Evolutionary conservation across 2,329 filamentous ascomycete species (phyloP).

Genomic region (Fusarium nematophilum): DNA sequence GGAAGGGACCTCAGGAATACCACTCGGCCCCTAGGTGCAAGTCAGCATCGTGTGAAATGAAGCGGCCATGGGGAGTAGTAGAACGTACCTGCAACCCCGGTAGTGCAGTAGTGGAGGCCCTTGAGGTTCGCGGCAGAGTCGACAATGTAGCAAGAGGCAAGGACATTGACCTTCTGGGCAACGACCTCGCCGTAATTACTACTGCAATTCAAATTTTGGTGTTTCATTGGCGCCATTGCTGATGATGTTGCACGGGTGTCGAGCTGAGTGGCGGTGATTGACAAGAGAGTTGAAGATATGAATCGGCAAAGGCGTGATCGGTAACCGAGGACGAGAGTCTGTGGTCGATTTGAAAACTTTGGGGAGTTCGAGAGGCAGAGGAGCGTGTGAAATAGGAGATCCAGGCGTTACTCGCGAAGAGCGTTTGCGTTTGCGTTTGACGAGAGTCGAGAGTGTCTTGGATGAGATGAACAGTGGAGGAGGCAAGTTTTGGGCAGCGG

Average conservation of each 20-base stretch:
- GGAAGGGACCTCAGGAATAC: slow-evolving; percentile 92
- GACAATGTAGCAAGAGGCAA: slow-evolving; percentile 92
- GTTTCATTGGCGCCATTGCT: slow-evolving; percentile 77
- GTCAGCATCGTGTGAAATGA: slow-evolving; percentile 22
- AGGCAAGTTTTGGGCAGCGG: slow-evolving; percentile 35
- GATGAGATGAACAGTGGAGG: slow-evolving; percentile 5
- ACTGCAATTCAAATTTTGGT: slow-evolving; percentile 74
- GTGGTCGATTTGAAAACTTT: not conserved
- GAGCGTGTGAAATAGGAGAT: slow-evolving; percentile 1
- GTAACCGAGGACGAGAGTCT: not conserved
- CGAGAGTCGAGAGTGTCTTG: slow-evolving; percentile 20
- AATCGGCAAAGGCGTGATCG: slow-evolving; percentile 24
- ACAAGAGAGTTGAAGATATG: slow-evolving; percentile 15
- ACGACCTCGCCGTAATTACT: slow-evolving; percentile 81
- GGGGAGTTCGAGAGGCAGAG: slow-evolving; percentile 7
- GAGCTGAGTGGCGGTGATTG: slow-evolving; percentile 29
- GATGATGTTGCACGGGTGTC: slow-evolving; percentile 40
- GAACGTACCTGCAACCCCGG: slow-evolving; percentile 78
- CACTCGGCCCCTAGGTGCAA: slow-evolving; percentile 77
- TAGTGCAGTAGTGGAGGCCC: slow-evolving; percentile 96
- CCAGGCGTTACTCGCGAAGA: slow-evolving; percentile 1
- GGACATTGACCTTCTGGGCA: slow-evolving; percentile 76
- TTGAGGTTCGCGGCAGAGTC: slow-evolving; percentile 77
- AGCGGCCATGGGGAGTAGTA: not conserved
- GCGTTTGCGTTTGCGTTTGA: slow-evolving; percentile 14